Conservation (phyloP, 2,329 filamentous ascomycete genomes). For the Byssoonygena ceratinophila region DNA sequence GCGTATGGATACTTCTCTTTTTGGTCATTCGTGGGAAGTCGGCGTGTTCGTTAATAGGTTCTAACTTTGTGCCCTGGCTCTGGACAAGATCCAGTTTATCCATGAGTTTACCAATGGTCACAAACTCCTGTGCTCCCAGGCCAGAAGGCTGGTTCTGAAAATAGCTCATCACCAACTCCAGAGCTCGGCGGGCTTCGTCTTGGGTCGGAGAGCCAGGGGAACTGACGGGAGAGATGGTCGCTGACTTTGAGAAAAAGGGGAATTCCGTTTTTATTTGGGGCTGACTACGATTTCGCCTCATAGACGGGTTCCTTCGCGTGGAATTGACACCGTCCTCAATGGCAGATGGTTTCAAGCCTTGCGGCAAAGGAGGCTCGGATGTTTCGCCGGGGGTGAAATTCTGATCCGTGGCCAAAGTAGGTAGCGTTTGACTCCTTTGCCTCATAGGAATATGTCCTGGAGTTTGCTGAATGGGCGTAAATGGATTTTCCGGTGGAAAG, state of each 20-base stretch:
- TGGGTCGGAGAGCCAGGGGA: conserved; percentile 61
- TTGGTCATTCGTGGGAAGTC: conserved; percentile 35
- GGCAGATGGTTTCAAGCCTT: conserved; percentile 39
- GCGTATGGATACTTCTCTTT: conserved; percentile 39
- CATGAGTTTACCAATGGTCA: conserved; percentile 68
- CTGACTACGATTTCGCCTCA: conserved; percentile 38
- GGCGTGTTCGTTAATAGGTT: conserved; percentile 35
- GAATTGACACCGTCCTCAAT: conserved; percentile 36
- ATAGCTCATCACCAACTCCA: conserved; percentile 71
- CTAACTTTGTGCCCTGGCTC: conserved; percentile 30
- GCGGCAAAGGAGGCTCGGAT: conserved; percentile 40
- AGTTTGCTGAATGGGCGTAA: conserved; percentile 45
- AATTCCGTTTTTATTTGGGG: conserved; percentile 35
- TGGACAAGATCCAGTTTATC: conserved; percentile 70
- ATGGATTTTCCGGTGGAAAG: conserved; percentile 68
- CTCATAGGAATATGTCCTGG: conserved; percentile 49
- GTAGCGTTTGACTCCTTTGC: conserved; percentile 80
- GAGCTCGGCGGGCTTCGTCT: conserved; percentile 72
- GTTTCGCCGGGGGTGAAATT: conserved; percentile 42
- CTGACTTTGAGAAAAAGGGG: conserved; percentile 33
- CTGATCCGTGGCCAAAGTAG: conserved; percentile 49
- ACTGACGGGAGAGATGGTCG: conserved; percentile 39
- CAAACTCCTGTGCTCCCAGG: conserved; percentile 67
- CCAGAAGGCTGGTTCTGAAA: conserved; percentile 61
- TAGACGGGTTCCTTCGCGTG: conserved; percentile 23